Percentiles rank a stretch among this genome's conserved stretches.
Conservation (phyloP, 495 filamentous ascomycete genomes). For the Amorphotheca resinae region DNA sequence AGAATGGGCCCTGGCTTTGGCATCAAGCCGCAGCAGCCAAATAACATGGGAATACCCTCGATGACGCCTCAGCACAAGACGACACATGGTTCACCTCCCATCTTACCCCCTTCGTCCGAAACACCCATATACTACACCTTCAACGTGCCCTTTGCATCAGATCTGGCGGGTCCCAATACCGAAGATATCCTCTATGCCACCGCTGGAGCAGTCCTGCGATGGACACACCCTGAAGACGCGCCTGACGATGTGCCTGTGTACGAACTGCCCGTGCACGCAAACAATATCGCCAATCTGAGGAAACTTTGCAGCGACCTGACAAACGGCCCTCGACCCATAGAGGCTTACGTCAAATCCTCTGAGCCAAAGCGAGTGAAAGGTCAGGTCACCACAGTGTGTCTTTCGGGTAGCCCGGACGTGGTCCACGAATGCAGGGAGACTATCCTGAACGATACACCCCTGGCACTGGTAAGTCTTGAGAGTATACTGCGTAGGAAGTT, state of each 20-base stretch:
- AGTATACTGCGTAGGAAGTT: not conserved
- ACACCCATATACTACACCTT: constrained; percentile 65
- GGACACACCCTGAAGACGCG: constrained; percentile 81
- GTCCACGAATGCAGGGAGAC: constrained; percentile 75
- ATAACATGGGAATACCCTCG: constrained; percentile 46
- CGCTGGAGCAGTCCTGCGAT: constrained; percentile 66
- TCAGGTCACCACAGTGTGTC: constrained; percentile 78
- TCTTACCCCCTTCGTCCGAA: constrained; percentile 51
- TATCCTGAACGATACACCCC: constrained; percentile 75
- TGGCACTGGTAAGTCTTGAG: constrained; percentile 58
- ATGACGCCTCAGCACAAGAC: constrained; percentile 56
- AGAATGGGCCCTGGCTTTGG: constrained; percentile 72
- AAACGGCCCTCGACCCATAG: constrained; percentile 50
- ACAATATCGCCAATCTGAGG: constrained; percentile 67
- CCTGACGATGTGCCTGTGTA: constrained; percentile 71
- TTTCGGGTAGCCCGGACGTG: constrained; percentile 69
- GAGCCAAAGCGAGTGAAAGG: constrained; percentile 71
- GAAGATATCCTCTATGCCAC: constrained; percentile 88
- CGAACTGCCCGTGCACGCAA: constrained; percentile 76
- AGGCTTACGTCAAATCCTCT: constrained; percentile 70
- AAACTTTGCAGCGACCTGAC: constrained; percentile 68
- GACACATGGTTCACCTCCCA: constrained; percentile 50
- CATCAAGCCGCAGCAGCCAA: constrained; percentile 56
- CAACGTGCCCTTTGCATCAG: constrained; percentile 89
- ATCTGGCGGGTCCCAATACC: constrained; percentile 76